A percentile compares a stretch with the other conserved stretches of the same genome.
phyloP scores from a whole-genome alignment of 352 stramenopile species.

The Phytophthora foliorum region DNA sequence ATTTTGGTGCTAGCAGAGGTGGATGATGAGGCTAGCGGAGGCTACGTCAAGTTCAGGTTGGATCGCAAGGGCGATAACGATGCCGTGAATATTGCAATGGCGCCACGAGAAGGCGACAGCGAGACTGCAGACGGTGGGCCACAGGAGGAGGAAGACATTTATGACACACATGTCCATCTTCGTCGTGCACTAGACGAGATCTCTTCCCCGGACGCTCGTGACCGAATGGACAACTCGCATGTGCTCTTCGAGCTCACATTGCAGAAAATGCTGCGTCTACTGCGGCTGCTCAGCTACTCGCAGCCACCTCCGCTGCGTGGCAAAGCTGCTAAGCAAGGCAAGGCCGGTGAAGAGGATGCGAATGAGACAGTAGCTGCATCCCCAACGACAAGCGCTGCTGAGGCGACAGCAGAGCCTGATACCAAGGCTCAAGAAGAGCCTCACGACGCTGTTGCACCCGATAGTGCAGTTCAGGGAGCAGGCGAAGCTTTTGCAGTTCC shows the following conservation, averaged over 20 bases:
- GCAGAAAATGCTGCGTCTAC: slow-evolving; percentile 73
- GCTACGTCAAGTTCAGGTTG: slow-evolving; percentile 78
- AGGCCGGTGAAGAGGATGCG: slow-evolving; percentile 7
- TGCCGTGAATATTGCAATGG: slow-evolving; percentile 1
- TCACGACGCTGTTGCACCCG: slow-evolving; percentile 6
- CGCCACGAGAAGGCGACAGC: slow-evolving; percentile 7
- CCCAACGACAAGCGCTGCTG: slow-evolving; percentile 11
- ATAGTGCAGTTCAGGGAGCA: slow-evolving; percentile 9
- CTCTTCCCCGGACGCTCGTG: slow-evolving; percentile 71
- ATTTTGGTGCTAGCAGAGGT: slow-evolving; percentile 79
- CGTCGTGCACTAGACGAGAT: slow-evolving; percentile 68
- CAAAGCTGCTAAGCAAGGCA: slow-evolving; percentile 12
- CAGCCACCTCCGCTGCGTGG: slow-evolving; percentile 39
- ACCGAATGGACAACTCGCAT: slow-evolving; percentile 83
- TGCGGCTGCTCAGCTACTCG: slow-evolving; percentile 83
- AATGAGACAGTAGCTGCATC: neutral
- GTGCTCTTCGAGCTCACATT: slow-evolving; percentile 85
- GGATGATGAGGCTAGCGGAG: slow-evolving; percentile 66
- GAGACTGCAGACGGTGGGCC: slow-evolving; percentile 22
- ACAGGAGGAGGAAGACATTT: slow-evolving; percentile 47
- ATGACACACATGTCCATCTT: slow-evolving; percentile 79
- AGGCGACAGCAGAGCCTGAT: slow-evolving; percentile 13
- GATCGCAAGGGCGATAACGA: slow-evolving; percentile 47
- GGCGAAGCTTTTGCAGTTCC: slow-evolving; percentile 24
- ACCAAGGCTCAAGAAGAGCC: slow-evolving; percentile 29